A percentile compares a stretch with the other conserved stretches of the same genome.
phyloP scores from a whole-genome alignment of 2,329 filamentous ascomycete genomes.

The Stagonosporopsis cucurbitacearum region DNA sequence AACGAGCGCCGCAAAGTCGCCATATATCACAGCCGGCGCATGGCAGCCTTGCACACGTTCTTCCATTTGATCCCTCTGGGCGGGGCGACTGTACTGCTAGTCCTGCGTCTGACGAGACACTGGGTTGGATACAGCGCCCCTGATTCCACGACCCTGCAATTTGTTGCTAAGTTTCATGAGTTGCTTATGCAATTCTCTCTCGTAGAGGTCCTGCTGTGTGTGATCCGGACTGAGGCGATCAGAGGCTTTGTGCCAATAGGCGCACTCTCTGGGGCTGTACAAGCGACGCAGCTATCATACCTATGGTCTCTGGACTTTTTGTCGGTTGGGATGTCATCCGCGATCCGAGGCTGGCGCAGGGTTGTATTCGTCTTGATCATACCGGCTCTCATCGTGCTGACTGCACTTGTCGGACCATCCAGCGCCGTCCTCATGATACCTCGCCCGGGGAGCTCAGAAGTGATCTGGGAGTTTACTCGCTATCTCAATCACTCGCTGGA shows the following conservation, averaged over 20 bases:
- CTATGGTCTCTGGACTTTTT: slow-evolving; percentile 25
- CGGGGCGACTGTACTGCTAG: background rate
- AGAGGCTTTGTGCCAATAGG: slow-evolving; percentile 15
- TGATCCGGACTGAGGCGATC: slow-evolving; percentile 11
- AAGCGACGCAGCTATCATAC: slow-evolving; percentile 22
- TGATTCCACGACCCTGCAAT: slow-evolving; percentile 18
- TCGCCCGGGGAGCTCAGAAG: background rate
- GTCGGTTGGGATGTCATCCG: background rate
- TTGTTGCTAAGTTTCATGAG: slow-evolving; percentile 29
- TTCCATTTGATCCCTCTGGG: slow-evolving; percentile 2
- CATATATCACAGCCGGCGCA: slow-evolving; percentile 6
- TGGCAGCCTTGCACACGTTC: slow-evolving; percentile 14
- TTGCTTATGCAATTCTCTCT: slow-evolving; percentile 26
- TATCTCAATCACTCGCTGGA: no score
- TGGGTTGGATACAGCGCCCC: background rate
- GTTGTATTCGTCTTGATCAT: background rate
- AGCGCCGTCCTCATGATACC: slow-evolving; percentile 15
- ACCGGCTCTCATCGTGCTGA: background rate
- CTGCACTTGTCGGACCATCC: slow-evolving; percentile 11
- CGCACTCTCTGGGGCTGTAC: slow-evolving; percentile 14
- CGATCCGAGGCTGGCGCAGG: background rate
- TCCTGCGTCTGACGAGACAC: background rate
- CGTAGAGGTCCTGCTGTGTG: slow-evolving; percentile 7
- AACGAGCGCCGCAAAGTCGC: slow-evolving; percentile 20
- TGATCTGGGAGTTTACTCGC: no score